A percentile compares a stretch with the other conserved stretches of the same genome.
phyloP scores from a whole-genome alignment of 441 rosid genomes.

The Erodium moschatum region DNA sequence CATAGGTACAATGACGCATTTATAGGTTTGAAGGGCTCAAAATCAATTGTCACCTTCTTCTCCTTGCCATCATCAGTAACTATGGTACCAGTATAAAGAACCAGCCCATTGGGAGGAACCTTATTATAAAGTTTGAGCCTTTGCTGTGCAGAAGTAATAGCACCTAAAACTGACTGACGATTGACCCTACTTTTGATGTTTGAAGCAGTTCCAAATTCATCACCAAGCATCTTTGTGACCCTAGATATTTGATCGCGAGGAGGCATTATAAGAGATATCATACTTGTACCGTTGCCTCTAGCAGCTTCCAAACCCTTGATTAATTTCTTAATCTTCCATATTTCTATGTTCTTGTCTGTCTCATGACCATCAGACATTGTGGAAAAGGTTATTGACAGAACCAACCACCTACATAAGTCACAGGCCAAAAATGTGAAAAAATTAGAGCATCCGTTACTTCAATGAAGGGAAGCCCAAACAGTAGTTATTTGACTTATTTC shows the following conservation, averaged over 20 bases:
- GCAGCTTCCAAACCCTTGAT: conserved; percentile 20
- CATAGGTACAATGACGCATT: conserved; percentile 18
- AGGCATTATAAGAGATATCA: conserved; percentile 21
- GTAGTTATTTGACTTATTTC: not conserved
- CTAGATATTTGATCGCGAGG: conserved; percentile 19
- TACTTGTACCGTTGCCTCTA: conserved; percentile 18
- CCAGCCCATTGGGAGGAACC: conserved; percentile 21
- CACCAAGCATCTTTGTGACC: conserved; percentile 16
- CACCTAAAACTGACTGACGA: conserved; percentile 15
- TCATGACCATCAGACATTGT: conserved; percentile 15
- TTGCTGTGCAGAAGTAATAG: conserved; percentile 13
- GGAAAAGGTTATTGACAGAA: not conserved
- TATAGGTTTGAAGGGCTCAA: conserved; percentile 22
- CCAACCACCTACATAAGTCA: not conserved
- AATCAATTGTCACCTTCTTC: conserved; percentile 20
- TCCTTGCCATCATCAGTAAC: conserved; percentile 19
- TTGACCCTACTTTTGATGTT: conserved; percentile 23
- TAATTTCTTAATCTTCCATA: conserved; percentile 24
- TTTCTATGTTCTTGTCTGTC: conserved; percentile 17
- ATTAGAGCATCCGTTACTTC: not conserved
- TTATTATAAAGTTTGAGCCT: conserved; percentile 21
- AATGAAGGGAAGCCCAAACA: not conserved
- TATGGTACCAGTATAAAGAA: conserved; percentile 16
- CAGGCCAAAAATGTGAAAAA: not conserved
- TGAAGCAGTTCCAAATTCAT: conserved; percentile 20